Percentiles rank a stretch among this genome's conserved stretches.
These are phyloP conservation scores for Moesziomyces sp. DNA, from an alignment of 1,284 basidiomycete species.

Conservation along the genomic window DNA sequence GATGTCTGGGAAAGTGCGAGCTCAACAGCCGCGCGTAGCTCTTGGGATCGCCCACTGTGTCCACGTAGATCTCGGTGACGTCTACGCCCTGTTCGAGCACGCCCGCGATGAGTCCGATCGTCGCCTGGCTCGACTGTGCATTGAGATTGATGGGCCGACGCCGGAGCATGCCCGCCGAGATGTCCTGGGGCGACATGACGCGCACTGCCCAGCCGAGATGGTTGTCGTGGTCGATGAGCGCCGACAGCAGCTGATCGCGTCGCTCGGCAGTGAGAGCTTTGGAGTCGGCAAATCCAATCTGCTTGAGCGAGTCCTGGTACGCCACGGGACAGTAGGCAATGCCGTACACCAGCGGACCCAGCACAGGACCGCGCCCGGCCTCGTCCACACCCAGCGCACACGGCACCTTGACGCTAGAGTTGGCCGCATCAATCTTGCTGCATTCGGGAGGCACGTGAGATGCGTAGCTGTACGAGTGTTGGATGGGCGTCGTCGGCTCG, in stretches of 20 bases:
- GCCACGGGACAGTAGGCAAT: conserved; percentile 88
- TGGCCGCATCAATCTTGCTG: conserved; percentile 20
- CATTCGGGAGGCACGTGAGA: conserved; percentile 39
- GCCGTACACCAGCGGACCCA: conserved; percentile 93
- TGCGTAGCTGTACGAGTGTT: conserved; percentile 39
- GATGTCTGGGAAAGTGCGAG: conserved; percentile 54
- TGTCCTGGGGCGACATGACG: conserved; percentile 85
- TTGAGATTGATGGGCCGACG: conserved; percentile 88
- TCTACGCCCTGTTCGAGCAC: conserved; percentile 82
- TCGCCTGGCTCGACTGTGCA: conserved; percentile 90
- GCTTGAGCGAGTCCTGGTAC: conserved; percentile 78
- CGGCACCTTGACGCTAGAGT: conserved; percentile 37
- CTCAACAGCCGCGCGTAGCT: conserved; percentile 75
- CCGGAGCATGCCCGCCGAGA: conserved; percentile 89
- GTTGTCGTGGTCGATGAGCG: conserved; percentile 51
- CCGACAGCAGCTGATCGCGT: conserved; percentile 64
- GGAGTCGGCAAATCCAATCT: conserved; percentile 93
- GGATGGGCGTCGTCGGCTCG: conserved; percentile 27
- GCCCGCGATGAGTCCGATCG: conserved; percentile 84
- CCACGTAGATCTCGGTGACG: conserved; percentile 93
- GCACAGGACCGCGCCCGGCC: conserved; percentile 91
- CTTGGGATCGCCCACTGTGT: conserved; percentile 88
- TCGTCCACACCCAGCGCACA: conserved; percentile 86
- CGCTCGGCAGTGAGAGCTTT: conserved; percentile 81
- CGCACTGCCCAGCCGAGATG: conserved; percentile 79